Evolutionary conservation across 2,329 filamentous ascomycete species (phyloP), one percentile per base, ranked within the genome.

Genomic region (Hawksworthiomyces lignivorus): DNA sequence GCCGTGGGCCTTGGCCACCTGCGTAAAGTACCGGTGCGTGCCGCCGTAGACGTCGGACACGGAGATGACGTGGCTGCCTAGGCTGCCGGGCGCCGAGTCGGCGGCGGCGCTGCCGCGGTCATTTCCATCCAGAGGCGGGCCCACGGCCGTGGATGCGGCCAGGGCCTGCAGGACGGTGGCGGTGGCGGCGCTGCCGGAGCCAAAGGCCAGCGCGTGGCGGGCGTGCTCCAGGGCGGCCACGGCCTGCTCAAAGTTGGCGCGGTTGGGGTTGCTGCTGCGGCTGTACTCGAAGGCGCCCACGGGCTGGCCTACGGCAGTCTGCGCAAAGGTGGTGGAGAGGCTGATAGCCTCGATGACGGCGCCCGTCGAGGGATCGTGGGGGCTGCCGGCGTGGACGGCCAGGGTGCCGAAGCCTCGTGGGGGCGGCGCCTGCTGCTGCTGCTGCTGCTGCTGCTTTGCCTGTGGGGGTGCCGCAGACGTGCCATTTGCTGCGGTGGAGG

Each of bases 11-110:
- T 87, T 81, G 44, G 92, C 92, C 38, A 97, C 92, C 68, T 96
- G 89, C 51, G 92, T 98, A 72, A 98, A 98, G 72, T 98, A 98
- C 57, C 92, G 78, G 69, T 98, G 92, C 31, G 92, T 98, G 54
- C 92, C 92, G 54, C 92, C 92, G 63, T 98, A 98, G 55, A 98
- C 89, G 62, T 98, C 92, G 34, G 88, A 94, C 36, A 98, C 87
- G 48, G 88, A 96, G 55, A 98, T 82, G 56, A 98, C 87, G 67
- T 98, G 92, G 36, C 87, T 92, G 48, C 88, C 24, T n/a, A n/a
- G n/a, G n/a, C n/a, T n/a, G n/a, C n/a, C n/a, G n/a, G n/a, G n/a
- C 89, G 6, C 15, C 21, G n/a, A 34, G 31, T n/a, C 29, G 14
- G 24, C n/a, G 11, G 18, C 27, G 35, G 28, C 19, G 14, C 26